Base-by-base conservation (phyloP, 371 early-diverging fungal species). In the Mucor piriformis region DNA sequence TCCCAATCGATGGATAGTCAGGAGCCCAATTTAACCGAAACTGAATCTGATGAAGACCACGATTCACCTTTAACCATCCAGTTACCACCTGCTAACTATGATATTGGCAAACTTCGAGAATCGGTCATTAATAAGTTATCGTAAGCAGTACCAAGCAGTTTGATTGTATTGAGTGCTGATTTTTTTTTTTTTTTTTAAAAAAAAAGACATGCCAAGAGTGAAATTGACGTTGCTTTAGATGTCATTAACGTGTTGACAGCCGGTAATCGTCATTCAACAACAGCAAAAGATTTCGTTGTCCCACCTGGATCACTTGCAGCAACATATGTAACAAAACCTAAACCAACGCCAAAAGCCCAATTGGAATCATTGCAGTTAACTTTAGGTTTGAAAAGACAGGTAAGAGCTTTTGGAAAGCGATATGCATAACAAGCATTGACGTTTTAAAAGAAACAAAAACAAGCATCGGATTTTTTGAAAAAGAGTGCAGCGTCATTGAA, bases 181-280 rank as follows among this genome's bases (percentile, higher is more conserved):
- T 13, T 24, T 13, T 10, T 18, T 46, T 3, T 25, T 10, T 46
- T 3, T 12, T 8, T 25, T 10, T 21, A 18, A 3, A 61, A 85
- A 83, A 60, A 3, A 61, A 85, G 85, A 60, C 75, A 84, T 62
- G 90, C 89, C 11, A 87, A 90, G 60, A 83, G 87, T 46, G 90
- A 90, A 66, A 85, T 90, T 55, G 85, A 86, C 29, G 87, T 90
- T 12, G 87, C 90, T 1, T 51, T 90, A 62, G 90, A 90, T 54
- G 83, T 87, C n/a, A 86, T 90, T 57, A 88, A 87, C 29, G 82
- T 88, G 15, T 66, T 90, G 21, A 67, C 86, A 13, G 72, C 84
- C 4, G 76, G 81, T 0, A 82, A 81, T 6, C 76, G 79, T 13
- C 27, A 61, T 1, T 60, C 62, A n/a, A 44, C 61, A 40, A 50